A percentile compares a stretch with the other conserved stretches of the same genome.
These are phyloP conservation scores for Epichloe elymi DNA, from an alignment of 2,329 filamentous ascomycete genomes.

Conservation along the genomic window DNA sequence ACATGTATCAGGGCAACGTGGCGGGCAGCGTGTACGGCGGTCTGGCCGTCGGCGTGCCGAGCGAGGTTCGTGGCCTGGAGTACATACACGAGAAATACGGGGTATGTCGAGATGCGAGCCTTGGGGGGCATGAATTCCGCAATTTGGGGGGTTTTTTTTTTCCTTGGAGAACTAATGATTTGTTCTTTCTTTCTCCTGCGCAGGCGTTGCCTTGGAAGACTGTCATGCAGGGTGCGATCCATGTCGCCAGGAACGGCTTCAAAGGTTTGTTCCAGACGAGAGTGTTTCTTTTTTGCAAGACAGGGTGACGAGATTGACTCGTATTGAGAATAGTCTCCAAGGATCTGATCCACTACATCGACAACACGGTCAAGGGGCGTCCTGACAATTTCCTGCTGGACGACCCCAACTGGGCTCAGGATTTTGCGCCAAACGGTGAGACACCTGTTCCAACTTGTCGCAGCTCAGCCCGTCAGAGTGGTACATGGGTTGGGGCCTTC, in stretches of 20 bases:
- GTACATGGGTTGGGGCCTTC: not conserved
- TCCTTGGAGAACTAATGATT: not conserved
- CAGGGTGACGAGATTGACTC: not conserved
- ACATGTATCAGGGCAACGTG: constrained; percentile 72
- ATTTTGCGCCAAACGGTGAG: constrained; percentile 70
- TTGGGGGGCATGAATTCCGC: too few species aligned
- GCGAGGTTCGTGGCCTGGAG: constrained; percentile 67
- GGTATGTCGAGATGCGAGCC: constrained; percentile 16
- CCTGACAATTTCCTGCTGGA: constrained; percentile 52
- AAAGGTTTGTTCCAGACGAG: constrained; percentile 17
- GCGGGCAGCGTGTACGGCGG: constrained; percentile 57
- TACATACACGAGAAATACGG: constrained; percentile 65
- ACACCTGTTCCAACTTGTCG: not conserved
- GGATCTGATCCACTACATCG: constrained; percentile 67
- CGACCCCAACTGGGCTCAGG: constrained; percentile 68
- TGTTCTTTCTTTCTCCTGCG: not conserved
- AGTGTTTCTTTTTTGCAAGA: not conserved
- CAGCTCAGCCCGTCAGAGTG: not conserved
- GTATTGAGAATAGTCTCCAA: constrained; percentile 37
- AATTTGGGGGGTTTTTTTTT: not conserved
- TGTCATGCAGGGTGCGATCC: constrained; percentile 61
- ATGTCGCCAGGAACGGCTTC: constrained; percentile 64
- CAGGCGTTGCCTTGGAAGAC: constrained; percentile 52
- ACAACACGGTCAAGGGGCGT: constrained; percentile 23
- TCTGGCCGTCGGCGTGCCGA: constrained; percentile 57